These are phyloP conservation scores for Pugionium cornutum DNA, from an alignment of 345 rosid species.

Conservation along the genomic window DNA sequence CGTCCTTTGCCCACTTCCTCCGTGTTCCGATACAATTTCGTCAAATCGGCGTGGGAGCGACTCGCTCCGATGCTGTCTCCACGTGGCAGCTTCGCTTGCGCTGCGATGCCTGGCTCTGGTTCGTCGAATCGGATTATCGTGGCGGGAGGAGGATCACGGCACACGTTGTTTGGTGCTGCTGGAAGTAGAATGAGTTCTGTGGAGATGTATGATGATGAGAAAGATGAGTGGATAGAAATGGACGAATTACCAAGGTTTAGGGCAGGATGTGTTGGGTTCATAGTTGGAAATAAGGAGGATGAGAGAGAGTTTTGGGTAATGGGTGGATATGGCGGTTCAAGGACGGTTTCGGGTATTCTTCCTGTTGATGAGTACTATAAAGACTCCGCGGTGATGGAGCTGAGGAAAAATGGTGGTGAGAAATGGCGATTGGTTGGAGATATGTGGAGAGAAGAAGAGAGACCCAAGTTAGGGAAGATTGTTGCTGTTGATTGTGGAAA, in stretches of 20 bases:
- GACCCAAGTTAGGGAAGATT: slow-evolving; percentile 70
- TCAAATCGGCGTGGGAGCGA: slow-evolving; percentile 58
- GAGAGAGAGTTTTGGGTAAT: slow-evolving; percentile 89
- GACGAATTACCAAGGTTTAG: slow-evolving; percentile 71
- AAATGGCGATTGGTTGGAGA: slow-evolving; percentile 77
- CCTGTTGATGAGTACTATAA: slow-evolving; percentile 81
- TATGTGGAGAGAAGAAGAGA: slow-evolving; percentile 76
- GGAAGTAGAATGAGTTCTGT: slow-evolving; percentile 81
- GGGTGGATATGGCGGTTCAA: slow-evolving; percentile 91
- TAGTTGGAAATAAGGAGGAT: slow-evolving; percentile 43
- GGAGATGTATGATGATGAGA: slow-evolving; percentile 71
- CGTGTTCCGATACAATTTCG: slow-evolving; percentile 63
- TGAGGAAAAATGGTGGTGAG: slow-evolving; percentile 43
- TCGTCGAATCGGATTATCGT: slow-evolving; percentile 58
- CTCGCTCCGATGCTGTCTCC: slow-evolving; percentile 79
- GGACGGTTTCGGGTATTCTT: slow-evolving; percentile 72
- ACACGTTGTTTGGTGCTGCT: slow-evolving; percentile 75
- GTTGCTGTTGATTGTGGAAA: slow-evolving; percentile 49
- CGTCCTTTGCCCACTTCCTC: slow-evolving; percentile 75
- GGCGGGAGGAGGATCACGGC: slow-evolving; percentile 90
- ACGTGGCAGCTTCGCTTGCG: slow-evolving; percentile 91
- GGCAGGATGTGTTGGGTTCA: slow-evolving; percentile 86
- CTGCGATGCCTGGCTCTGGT: slow-evolving; percentile 44
- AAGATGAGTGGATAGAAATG: slow-evolving; percentile 70
- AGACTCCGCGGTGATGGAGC: slow-evolving; percentile 78